These are phyloP conservation scores for Aspergillus ochraceus DNA, from an alignment of 2,329 filamentous ascomycete species.

Conservation along the genomic window DNA sequence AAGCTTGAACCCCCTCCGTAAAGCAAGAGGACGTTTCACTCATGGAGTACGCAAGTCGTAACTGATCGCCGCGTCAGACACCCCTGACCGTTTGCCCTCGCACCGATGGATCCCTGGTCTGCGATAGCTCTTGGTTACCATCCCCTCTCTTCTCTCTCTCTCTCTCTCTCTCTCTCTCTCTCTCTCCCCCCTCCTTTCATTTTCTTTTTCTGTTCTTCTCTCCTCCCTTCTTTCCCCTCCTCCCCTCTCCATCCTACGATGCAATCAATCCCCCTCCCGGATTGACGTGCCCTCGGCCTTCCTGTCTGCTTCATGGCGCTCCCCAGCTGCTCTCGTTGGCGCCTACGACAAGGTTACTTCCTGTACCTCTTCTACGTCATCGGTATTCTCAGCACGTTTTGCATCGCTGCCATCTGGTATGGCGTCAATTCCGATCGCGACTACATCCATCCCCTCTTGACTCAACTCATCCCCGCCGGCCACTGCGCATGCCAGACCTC, in stretches of 20 bases:
- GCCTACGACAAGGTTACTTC: conserved; percentile 19
- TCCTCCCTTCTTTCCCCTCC: neutral
- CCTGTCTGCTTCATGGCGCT: conserved; percentile 21
- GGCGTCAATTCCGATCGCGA: conserved; percentile 39
- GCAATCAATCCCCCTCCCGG: conserved; percentile 2
- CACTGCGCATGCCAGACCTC: conserved; percentile 41
- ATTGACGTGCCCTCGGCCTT: neutral
- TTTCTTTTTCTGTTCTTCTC: neutral
- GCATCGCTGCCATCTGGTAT: conserved; percentile 31
- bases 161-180: too few species aligned
- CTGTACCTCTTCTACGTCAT: conserved; percentile 23
- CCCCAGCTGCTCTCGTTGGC: conserved; percentile 20
- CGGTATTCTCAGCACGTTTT: conserved; percentile 18
- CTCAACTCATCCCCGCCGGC: conserved; percentile 40
- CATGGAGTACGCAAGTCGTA: too few species aligned
- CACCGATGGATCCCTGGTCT: too few species aligned
- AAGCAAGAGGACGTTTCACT: too few species aligned
- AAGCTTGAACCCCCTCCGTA: too few species aligned
- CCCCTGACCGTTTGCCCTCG: too few species aligned
- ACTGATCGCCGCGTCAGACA: too few species aligned
- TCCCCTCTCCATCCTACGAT: conserved; percentile 10
- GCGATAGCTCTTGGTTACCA: too few species aligned
- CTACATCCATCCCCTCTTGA: conserved; percentile 37
- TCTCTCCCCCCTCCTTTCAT: too few species aligned
- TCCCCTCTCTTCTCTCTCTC: too few species aligned